Base-by-base conservation (phyloP, 768 basidiomycete species). In the Psilocybe subaeruginosa region DNA sequence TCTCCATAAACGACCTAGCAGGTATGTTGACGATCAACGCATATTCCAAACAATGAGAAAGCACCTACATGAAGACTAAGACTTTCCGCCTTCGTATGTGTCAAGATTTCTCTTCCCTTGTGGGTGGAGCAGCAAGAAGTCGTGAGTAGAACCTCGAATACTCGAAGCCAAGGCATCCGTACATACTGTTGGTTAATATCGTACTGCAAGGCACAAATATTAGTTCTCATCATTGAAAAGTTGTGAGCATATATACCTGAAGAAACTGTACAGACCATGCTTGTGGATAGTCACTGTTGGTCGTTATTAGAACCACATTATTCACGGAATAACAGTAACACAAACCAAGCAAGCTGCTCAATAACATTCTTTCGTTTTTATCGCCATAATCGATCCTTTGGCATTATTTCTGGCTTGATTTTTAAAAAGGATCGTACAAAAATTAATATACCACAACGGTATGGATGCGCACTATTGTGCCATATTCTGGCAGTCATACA, bases 111-210 rank as follows among this genome's bases (percentile, higher is more conserved):
- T 74, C 97, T 90, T 68, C 97, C 97, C 74, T 97, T 99, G 85
- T 87, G 95, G 0, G 97, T 99, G 19, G 83, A 47, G 97, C 95
- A 16, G 97, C 97, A n/a, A 99, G 86, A 0, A 96, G 95, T 45
- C 93, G 85, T 17, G 97, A 97, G 66, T 95, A 98, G 81, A 99
- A 99, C 53, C 97, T 81, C 8, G 97, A 98, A 67, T 95, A 92
- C 70, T 96, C 95, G 72, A 98, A 99, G 50, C 97, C 97, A 23
- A 99, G 88, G 80, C 97, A 99, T 16, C 97, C 97, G 74, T 99
- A 99, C 97, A 99, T 99, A 81, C 93, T 96, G 78, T 99, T 99
- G 97, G 71, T 95, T 95, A 78, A 99, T 97, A 69, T 99, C 95
- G 70, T 90, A 99, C 93, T 98, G 69, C 46, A 39, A 23, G 57